Conservation (phyloP, 176 grass and related monocot species). For the Musa troglodytarum region DNA sequence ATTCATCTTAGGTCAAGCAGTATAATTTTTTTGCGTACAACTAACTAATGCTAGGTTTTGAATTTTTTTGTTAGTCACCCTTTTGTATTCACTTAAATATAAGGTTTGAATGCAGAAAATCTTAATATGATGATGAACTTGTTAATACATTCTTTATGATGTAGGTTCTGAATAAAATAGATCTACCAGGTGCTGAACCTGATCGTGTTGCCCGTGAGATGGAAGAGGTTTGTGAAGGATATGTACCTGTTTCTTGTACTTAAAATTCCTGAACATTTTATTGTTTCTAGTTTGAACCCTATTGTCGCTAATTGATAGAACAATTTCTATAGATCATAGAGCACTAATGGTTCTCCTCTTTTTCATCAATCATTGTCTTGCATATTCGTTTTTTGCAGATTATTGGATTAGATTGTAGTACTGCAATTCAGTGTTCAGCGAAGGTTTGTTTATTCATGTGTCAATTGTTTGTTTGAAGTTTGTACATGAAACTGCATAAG, state of each 20-base stretch:
- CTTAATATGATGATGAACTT: background rate
- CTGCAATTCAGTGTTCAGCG: conserved; percentile 91
- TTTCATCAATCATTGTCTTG: conserved; percentile 2
- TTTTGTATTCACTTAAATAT: background rate
- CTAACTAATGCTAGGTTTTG: background rate
- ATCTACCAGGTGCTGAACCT: conserved; percentile 96
- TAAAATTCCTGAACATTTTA: background rate
- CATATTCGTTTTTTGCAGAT: conserved; percentile 38
- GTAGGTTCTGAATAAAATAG: conserved; percentile 99
- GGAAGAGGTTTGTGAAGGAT: conserved; percentile 66
- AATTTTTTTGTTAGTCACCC: background rate
- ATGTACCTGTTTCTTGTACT: background rate
- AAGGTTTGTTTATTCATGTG: conserved; percentile 51
- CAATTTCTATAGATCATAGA: background rate
- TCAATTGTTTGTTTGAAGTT: conserved; percentile 4
- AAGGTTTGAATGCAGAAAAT: background rate
- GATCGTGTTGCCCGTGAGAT: conserved; percentile 70
- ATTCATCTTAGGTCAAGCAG: background rate
- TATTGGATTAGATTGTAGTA: conserved; percentile 84
- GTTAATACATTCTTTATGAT: conserved; percentile 20
- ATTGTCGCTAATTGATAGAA: background rate
- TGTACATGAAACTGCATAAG: background rate
- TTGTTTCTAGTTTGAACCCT: background rate
- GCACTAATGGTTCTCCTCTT: background rate
- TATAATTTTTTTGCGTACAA: background rate